These are phyloP conservation scores for Blastomyces emzantsi DNA, from an alignment of 2,329 filamentous ascomycete species.

Conservation along the genomic window DNA sequence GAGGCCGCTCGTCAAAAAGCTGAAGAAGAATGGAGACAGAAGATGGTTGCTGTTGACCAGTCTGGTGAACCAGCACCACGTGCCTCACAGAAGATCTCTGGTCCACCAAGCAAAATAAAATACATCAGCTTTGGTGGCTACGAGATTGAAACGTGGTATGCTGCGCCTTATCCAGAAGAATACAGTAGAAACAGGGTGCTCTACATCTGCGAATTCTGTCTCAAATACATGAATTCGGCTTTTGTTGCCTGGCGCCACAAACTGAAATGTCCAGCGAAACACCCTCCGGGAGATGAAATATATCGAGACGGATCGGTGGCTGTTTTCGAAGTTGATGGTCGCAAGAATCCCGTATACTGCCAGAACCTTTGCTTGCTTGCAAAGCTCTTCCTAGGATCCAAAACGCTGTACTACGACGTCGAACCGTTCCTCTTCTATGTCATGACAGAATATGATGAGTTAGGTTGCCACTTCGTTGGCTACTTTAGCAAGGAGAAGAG, in stretches of 20 bases:
- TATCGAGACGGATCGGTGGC: conserved; percentile 91
- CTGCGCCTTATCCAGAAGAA: conserved; percentile 94
- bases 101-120: conserved; percentile 91
- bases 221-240: conserved; percentile 99
- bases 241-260: conserved; percentile 98
- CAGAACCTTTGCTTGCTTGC: conserved; percentile 89
- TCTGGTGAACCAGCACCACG: conserved; percentile 54
- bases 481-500: conserved; percentile 99
- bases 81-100: conserved; percentile 65
- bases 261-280: conserved; percentile 90
- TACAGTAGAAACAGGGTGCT: conserved; percentile 93
- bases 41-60: conserved; percentile 53
- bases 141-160: conserved; percentile 99
- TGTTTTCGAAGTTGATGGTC: conserved; percentile 95
- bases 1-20: conserved; percentile 84
- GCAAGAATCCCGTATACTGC: conserved; percentile 90
- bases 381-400: conserved; percentile 96
- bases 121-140: conserved; percentile 96
- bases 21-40: conserved; percentile 81
- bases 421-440: conserved; percentile 98
- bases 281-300: conserved; percentile 95
- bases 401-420: conserved; percentile 99
- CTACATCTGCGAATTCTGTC: conserved; percentile 98
- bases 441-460: conserved; percentile 82
- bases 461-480: conserved; percentile 93